phyloP scores from a whole-genome alignment of 352 stramenopile species.

The Aphanomyces stellatus region DNA sequence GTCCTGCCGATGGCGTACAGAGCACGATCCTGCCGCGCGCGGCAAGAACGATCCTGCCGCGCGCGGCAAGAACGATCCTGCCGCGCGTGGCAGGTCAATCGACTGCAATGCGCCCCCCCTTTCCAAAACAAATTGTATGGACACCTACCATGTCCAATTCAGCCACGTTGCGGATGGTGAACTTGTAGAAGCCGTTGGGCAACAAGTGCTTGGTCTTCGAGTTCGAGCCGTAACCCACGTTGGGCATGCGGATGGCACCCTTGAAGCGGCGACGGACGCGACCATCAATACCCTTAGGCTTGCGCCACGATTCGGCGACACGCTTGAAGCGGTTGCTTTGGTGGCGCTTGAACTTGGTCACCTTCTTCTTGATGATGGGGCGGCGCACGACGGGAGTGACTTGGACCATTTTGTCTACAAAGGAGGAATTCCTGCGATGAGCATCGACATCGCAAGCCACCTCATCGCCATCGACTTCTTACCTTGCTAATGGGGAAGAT shows the following conservation, averaged over 20 bases:
- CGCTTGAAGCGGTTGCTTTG: slow-evolving; percentile 98
- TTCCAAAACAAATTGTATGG: no score
- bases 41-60: no score
- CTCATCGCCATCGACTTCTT: not conserved
- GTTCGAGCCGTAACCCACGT: slow-evolving; percentile 99
- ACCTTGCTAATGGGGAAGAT: slow-evolving; percentile 10
- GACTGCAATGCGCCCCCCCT: no score
- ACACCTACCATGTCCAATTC: slow-evolving; percentile 97
- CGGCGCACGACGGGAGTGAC: slow-evolving; percentile 81
- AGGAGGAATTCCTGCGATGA: no score
- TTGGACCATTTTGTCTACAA: slow-evolving; percentile 80
- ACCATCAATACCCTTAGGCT: slow-evolving; percentile 99
- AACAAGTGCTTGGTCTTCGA: slow-evolving; percentile 98
- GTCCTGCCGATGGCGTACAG: no score
- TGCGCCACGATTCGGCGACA: slow-evolving; percentile 95
- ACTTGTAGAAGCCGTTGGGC: slow-evolving; percentile 99
- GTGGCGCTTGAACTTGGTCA: slow-evolving; percentile 99
- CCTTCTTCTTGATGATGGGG: slow-evolving; percentile 99
- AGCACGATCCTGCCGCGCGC: no score
- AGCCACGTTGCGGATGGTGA: slow-evolving; percentile 97
- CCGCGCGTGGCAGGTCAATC: no score
- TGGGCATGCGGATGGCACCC: slow-evolving; percentile 96
- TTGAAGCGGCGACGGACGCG: slow-evolving; percentile 99
- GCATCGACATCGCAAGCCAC: not conserved
- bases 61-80: no score